Evolutionary conservation across 108 stramenopile genomes (phyloP).

Genomic region (Cyclotella sp.): DNA sequence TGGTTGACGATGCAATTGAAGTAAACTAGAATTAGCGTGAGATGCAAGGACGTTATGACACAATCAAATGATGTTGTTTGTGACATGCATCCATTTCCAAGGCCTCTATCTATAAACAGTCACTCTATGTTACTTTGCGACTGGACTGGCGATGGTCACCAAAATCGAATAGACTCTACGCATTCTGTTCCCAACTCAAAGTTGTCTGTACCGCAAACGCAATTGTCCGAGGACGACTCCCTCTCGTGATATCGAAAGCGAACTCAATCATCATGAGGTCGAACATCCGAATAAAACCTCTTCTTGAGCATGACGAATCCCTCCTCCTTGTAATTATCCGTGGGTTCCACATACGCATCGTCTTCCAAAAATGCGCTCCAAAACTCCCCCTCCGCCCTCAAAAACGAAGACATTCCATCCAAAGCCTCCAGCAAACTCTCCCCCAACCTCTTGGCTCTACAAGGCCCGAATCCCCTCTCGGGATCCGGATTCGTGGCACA

Average conservation of each 20-base stretch:
- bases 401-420: slow-evolving; percentile 70
- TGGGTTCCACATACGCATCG: slow-evolving; percentile 74
- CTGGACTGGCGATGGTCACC: too few relatives aligned
- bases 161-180: too few relatives aligned
- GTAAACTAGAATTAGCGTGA: too few relatives aligned
- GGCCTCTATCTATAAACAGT: too few relatives aligned
- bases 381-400: slow-evolving; percentile 75
- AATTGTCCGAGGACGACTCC: too few relatives aligned
- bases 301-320: slow-evolving; percentile 55
- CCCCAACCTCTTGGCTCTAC: slow-evolving; percentile 68
- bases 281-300: slow-evolving; percentile 51
- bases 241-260: background rate
- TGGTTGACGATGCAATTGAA: too few relatives aligned
- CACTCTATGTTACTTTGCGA: too few relatives aligned
- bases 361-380: slow-evolving; percentile 64
- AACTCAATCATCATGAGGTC: slow-evolving; percentile 22
- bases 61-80: too few relatives aligned
- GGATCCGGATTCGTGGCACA: slow-evolving; percentile 72
- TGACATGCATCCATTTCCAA: too few relatives aligned
- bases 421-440: slow-evolving; percentile 70
- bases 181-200: too few relatives aligned
- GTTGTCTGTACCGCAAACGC: background rate
- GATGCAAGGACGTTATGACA: too few relatives aligned
- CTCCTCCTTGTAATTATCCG: slow-evolving; percentile 57
- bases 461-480: slow-evolving; percentile 69